Evolutionary conservation across 768 basidiomycete genomes (phyloP).

Genomic region (Chlorophyllum brunneum): DNA sequence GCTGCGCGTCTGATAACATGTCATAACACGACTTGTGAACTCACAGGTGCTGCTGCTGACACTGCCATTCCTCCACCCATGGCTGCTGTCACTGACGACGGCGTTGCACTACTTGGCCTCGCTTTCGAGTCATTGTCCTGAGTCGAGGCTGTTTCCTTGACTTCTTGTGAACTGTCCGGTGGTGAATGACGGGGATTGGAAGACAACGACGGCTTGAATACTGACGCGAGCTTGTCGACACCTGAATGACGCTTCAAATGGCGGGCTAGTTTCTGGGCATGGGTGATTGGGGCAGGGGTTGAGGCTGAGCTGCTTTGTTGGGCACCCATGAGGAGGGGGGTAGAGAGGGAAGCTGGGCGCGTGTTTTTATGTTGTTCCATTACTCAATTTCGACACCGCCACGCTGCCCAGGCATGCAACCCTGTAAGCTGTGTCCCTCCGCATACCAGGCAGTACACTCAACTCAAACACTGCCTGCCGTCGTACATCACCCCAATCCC

Average conservation of each 20-base stretch:
- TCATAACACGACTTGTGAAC: constrained; percentile 4
- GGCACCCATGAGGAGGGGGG: constrained; percentile 24
- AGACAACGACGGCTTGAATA: constrained; percentile 11
- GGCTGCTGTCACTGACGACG: constrained; percentile 10
- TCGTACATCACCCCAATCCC: no score
- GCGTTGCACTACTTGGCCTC: constrained; percentile 14
- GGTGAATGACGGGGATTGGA: background rate
- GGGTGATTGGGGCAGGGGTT: constrained; percentile 12
- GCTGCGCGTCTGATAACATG: constrained; percentile 7
- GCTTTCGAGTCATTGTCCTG: no score
- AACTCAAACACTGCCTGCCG: no score
- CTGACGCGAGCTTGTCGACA: constrained; percentile 20
- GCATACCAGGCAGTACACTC: no score
- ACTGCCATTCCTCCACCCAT: constrained; percentile 5
- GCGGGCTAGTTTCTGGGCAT: constrained; percentile 14
- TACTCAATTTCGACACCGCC: no score
- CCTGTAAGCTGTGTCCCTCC: no score
- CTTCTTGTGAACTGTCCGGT: background rate
- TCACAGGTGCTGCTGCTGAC: constrained; percentile 8
- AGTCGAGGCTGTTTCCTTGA: no score
- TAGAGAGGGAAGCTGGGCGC: background rate
- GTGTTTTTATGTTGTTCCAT: no score
- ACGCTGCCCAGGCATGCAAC: no score
- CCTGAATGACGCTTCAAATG: constrained; percentile 23
- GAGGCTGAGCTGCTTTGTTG: constrained; percentile 24